These are phyloP conservation scores for Phaeolepiota aurea DNA, from an alignment of 768 basidiomycete species.

Conservation along the genomic window DNA sequence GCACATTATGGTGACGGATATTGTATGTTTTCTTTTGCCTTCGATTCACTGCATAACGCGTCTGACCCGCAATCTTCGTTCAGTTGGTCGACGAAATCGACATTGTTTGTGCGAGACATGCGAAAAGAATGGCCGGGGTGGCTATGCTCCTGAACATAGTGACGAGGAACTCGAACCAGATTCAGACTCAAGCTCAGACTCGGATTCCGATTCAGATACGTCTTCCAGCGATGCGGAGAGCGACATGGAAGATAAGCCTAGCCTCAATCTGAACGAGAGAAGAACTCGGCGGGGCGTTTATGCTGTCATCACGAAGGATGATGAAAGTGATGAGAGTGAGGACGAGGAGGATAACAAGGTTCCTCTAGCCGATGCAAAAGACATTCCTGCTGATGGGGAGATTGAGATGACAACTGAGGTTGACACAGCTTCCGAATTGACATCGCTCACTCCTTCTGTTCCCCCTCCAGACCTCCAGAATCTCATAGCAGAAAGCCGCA, in stretches of 20 bases:
- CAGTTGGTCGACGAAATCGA: slow-evolving; percentile 32
- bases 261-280: slow-evolving; percentile 66
- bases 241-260: slow-evolving; percentile 27
- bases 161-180: slow-evolving; percentile 35
- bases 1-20: slow-evolving; percentile 89
- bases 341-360: slow-evolving; percentile 41
- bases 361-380: slow-evolving; percentile 36
- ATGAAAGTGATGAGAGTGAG: slow-evolving; percentile 56
- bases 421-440: slow-evolving; percentile 38
- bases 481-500: slow-evolving; percentile 17
- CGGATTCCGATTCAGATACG: slow-evolving; percentile 35
- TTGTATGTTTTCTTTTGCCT: slow-evolving; percentile 44
- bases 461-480: slow-evolving; percentile 22
- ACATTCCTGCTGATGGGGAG: slow-evolving; percentile 40
- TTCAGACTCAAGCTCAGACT: slow-evolving; percentile 35
- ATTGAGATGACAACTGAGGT: slow-evolving; percentile 44
- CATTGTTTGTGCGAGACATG: slow-evolving; percentile 81
- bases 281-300: slow-evolving; percentile 80
- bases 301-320: slow-evolving; percentile 52
- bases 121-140: slow-evolving; percentile 67
- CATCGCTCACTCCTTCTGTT: slow-evolving; percentile 32
- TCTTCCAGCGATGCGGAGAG: slow-evolving; percentile 28
- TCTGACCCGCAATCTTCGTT: slow-evolving; percentile 7
- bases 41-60: slow-evolving; percentile 11
- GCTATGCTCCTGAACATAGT: slow-evolving; percentile 56